Percentiles rank a stretch among this genome's conserved stretches.
Conservation (phyloP, 805 yeast species). For the Tetrapisispora phaffii region DNA sequence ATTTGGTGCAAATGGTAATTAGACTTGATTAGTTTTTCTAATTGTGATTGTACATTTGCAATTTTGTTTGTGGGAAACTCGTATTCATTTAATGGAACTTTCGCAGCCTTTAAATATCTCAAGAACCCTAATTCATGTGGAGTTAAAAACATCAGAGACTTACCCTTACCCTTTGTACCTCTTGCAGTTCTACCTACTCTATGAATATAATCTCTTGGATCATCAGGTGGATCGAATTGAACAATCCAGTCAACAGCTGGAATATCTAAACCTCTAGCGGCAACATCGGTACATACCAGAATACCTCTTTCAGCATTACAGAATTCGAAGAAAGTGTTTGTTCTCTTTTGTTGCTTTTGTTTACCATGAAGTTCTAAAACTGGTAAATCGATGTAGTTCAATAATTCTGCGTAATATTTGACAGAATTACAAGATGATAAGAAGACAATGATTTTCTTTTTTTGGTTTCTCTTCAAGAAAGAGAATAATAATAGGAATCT, state of each 20-base stretch:
- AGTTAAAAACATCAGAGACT: conserved; percentile 86
- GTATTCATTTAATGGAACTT: conserved; percentile 93
- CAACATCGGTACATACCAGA: conserved; percentile 92
- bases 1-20: conserved; percentile 91
- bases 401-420: conserved; percentile 86
- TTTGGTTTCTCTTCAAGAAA: conserved; percentile 82
- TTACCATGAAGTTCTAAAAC: conserved; percentile 95
- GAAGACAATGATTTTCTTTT: conserved; percentile 89
- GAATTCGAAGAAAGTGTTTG: conserved; percentile 95
- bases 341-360: conserved; percentile 97
- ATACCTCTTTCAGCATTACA: conserved; percentile 95
- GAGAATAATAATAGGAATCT: conserved; percentile 84
- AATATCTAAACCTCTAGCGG: conserved; percentile 97
- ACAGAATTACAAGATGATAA: conserved; percentile 95
- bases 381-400: conserved; percentile 93
- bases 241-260: conserved; percentile 99
- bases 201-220: conserved; percentile 97
- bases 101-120: conserved; percentile 90
- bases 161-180: conserved; percentile 83
- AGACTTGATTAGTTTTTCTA: conserved; percentile 80
- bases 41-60: conserved; percentile 91
- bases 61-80: conserved; percentile 92
- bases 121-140: conserved; percentile 92
- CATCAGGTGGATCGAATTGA: conserved; percentile 99
- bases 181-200: conserved; percentile 99